Evolutionary conservation across 140 eudicot genomes (phyloP).

Genomic region (Ambrosia hybrid): DNA sequence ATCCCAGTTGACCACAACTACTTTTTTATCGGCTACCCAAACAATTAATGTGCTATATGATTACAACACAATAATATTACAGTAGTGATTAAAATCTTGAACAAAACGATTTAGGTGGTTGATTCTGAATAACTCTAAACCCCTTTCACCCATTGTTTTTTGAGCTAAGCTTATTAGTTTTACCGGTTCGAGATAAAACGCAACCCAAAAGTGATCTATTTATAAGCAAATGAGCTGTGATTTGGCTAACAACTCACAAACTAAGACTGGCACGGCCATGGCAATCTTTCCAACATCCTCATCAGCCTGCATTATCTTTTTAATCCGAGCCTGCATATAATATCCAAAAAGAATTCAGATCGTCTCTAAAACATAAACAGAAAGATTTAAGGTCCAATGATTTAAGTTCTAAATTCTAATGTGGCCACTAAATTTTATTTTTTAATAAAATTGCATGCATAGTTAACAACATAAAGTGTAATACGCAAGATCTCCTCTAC

Average conservation of each 20-base stretch:
- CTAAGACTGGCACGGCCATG: constrained; percentile 88
- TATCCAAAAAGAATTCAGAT: too few relatives aligned
- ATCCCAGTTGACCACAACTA: neutral
- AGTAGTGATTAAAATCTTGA: too few relatives aligned
- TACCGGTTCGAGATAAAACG: neutral
- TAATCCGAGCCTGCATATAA: constrained; percentile 62
- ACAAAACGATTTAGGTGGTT: too few relatives aligned
- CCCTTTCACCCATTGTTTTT: too few relatives aligned
- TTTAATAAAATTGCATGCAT: neutral
- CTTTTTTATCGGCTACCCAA: neutral
- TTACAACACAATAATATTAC: neutral
- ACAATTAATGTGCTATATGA: neutral
- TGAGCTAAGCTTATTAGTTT: neutral
- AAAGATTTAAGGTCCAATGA: too few relatives aligned
- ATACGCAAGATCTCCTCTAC: neutral
- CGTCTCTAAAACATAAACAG: too few relatives aligned
- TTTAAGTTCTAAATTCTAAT: too few relatives aligned
- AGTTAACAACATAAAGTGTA: neutral
- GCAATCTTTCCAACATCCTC: constrained; percentile 84
- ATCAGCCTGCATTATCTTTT: constrained; percentile 79
- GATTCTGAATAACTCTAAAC: neutral
- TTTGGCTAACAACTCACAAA: constrained; percentile 47
- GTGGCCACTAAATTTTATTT: neutral
- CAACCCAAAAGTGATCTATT: neutral
- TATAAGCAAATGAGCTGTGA: neutral